A percentile compares a stretch with the other conserved stretches of the same genome.
These are phyloP conservation scores for Calonectria crousiana DNA, from an alignment of 2,329 filamentous ascomycete genomes.

Conservation along the genomic window DNA sequence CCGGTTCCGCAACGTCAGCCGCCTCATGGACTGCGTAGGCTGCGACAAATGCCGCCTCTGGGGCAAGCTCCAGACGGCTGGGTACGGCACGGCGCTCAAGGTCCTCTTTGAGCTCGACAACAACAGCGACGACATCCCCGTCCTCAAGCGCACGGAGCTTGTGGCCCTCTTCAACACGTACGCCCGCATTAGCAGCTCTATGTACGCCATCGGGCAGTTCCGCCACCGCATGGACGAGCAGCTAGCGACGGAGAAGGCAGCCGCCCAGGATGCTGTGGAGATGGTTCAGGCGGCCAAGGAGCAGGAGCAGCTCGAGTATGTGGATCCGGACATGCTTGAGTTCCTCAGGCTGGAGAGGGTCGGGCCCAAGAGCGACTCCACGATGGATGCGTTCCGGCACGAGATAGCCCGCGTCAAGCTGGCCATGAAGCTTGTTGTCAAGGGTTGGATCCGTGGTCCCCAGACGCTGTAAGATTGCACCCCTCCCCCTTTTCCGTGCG, in stretches of 20 bases:
- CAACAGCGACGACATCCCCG: slow-evolving; percentile 72
- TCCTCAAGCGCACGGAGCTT: slow-evolving; percentile 88
- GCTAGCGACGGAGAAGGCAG: slow-evolving; percentile 40
- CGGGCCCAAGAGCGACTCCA: slow-evolving; percentile 42
- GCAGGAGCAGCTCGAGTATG: slow-evolving; percentile 51
- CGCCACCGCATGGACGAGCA: slow-evolving; percentile 62
- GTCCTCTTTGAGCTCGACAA: slow-evolving; percentile 94
- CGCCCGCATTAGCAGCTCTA: slow-evolving; percentile 84
- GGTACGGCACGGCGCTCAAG: slow-evolving; percentile 95
- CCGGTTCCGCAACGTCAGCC: slow-evolving; percentile 95
- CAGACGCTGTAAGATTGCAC: slow-evolving; percentile 72
- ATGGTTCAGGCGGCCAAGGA: slow-evolving; percentile 48
- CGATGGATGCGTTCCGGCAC: slow-evolving; percentile 69
- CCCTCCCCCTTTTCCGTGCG: not conserved
- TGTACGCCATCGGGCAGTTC: slow-evolving; percentile 82
- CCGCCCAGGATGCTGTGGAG: slow-evolving; percentile 47
- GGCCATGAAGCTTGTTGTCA: slow-evolving; percentile 75
- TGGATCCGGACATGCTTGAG: slow-evolving; percentile 56
- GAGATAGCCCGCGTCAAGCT: slow-evolving; percentile 75
- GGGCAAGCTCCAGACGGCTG: slow-evolving; percentile 96
- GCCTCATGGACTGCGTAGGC: slow-evolving; percentile 98
- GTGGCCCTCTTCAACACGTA: slow-evolving; percentile 97
- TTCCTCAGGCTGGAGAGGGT: slow-evolving; percentile 50
- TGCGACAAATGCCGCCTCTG: slow-evolving; percentile 99
- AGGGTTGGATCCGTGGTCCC: slow-evolving; percentile 78